phyloP scores from a whole-genome alignment of 441 rosid species.

The Adansonia rubrostipa region DNA sequence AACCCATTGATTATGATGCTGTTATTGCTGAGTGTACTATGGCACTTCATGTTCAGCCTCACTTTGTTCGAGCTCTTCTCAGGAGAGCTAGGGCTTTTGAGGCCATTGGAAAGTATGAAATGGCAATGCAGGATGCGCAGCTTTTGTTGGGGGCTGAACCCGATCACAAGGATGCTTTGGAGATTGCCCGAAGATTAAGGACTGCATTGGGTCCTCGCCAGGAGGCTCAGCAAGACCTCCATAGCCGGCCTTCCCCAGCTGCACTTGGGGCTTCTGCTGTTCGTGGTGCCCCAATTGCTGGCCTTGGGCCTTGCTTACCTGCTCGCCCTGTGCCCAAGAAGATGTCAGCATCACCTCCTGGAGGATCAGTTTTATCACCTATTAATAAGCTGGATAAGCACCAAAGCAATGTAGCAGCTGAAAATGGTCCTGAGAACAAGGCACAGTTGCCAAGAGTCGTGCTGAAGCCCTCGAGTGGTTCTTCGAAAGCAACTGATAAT shows the following conservation, averaged over 20 bases:
- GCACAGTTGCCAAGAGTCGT: constrained; percentile 52
- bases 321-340: constrained; percentile 70
- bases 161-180: constrained; percentile 73
- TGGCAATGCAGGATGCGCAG: constrained; percentile 84
- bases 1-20: constrained; percentile 78
- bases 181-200: constrained; percentile 60
- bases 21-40: constrained; percentile 77
- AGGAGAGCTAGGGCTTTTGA: constrained; percentile 87
- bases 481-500: constrained; percentile 46
- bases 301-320: constrained; percentile 93
- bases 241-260: constrained; percentile 91
- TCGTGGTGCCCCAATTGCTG: constrained; percentile 82
- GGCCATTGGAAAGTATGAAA: constrained; percentile 72
- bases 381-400: constrained; percentile 53
- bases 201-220: constrained; percentile 67
- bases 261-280: constrained; percentile 98
- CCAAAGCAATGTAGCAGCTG: constrained; percentile 37
- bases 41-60: constrained; percentile 86
- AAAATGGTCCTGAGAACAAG: constrained; percentile 60
- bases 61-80: constrained; percentile 67
- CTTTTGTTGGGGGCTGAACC: constrained; percentile 64
- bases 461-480: constrained; percentile 57
- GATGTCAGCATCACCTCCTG: constrained; percentile 43
- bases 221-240: constrained; percentile 81
- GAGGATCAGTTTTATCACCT: constrained; percentile 41